Evolutionary conservation across 208 protist genomes (phyloP).

Genomic region (Phytomonas sp.): DNA sequence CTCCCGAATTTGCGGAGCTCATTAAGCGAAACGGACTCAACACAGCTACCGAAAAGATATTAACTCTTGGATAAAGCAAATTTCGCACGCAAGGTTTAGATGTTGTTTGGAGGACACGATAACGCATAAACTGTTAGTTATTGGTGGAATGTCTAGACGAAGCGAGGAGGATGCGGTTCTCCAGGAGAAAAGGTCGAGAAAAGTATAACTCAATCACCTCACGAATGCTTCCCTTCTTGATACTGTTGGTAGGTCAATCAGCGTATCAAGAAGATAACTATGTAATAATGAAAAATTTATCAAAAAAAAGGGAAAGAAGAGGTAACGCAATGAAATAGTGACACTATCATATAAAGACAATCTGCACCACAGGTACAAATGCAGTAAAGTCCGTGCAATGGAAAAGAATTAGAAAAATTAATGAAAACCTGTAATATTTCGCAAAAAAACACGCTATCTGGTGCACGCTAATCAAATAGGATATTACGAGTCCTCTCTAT

Average conservation of each 20-base stretch:
- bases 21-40: background rate
- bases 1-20: background rate
- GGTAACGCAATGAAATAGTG: constrained; percentile 8
- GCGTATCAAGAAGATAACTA: background rate
- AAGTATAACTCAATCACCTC: background rate
- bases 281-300: background rate
- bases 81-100: background rate
- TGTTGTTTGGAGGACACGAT: background rate
- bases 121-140: background rate
- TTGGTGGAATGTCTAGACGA: background rate
- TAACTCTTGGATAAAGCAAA: background rate
- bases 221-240: background rate
- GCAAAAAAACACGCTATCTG: background rate
- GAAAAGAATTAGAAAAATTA: background rate
- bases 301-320: background rate
- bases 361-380: background rate
- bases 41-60: background rate
- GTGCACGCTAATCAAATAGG: background rate
- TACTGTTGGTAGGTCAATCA: background rate
- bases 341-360: background rate
- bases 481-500: background rate
- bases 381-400: background rate
- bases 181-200: background rate
- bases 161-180: background rate
- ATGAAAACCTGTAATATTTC: background rate